Conservation (phyloP, 306 rosid genomes). For the Senna tora region DNA sequence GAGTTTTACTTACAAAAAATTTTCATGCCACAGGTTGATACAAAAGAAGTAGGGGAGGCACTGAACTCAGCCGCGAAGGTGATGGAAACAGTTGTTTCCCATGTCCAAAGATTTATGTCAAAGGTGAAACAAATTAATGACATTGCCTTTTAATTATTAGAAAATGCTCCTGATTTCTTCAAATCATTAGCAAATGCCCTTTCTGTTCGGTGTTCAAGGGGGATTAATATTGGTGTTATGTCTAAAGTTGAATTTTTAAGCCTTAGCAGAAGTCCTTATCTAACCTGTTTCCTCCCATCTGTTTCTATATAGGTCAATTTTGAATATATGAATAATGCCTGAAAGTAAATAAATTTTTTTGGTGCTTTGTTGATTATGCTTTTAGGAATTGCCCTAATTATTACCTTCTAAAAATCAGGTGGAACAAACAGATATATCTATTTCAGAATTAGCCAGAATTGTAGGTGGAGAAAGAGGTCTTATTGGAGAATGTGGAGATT, state of each 20-base stretch:
- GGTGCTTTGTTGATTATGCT: background rate
- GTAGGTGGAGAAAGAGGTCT: conserved; percentile 71
- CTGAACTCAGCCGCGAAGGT: conserved; percentile 64
- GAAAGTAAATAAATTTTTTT: background rate
- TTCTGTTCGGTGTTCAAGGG: background rate
- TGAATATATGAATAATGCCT: background rate
- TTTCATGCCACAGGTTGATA: conserved; percentile 59
- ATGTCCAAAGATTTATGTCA: conserved; percentile 58
- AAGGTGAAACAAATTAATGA: conserved; percentile 50
- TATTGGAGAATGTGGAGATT: conserved; percentile 66
- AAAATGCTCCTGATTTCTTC: too few species aligned
- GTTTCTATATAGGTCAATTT: too few species aligned
- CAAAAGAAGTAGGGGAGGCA: conserved; percentile 63
- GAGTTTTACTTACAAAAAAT: conserved; percentile 28
- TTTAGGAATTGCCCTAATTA: conserved; percentile 33
- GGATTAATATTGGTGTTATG: background rate
- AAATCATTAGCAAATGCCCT: conserved; percentile 9
- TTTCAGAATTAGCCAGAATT: conserved; percentile 77
- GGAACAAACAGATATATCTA: conserved; percentile 60
- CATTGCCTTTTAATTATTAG: background rate
- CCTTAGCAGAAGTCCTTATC: too few species aligned
- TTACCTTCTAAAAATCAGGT: conserved; percentile 52
- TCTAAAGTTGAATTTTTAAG: conserved; percentile 11
- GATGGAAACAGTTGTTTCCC: conserved; percentile 56
- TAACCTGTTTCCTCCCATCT: too few species aligned